Conservation (phyloP, 1,139 yeast genomes). For the Suhomyces chickasaworum region DNA sequence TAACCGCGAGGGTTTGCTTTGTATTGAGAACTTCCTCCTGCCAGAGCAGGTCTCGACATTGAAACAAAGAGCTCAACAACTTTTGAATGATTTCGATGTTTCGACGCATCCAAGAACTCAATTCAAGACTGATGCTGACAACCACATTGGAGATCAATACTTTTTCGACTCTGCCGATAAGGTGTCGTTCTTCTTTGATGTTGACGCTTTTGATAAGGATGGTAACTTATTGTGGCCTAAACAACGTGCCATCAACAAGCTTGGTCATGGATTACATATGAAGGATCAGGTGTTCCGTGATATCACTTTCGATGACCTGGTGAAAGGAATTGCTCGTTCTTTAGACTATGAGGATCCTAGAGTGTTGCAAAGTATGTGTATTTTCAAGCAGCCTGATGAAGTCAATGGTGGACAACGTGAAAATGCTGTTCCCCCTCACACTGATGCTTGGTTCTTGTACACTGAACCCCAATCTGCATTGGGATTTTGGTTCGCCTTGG, state of each 20-base stretch:
- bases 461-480: conserved; percentile 73
- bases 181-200: conserved; percentile 69
- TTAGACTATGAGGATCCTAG: conserved; percentile 64
- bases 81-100: conserved; percentile 55
- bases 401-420: conserved; percentile 53
- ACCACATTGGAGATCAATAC: conserved; percentile 74
- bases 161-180: conserved; percentile 72
- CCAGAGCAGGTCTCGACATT: conserved; percentile 41
- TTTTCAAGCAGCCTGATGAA: conserved; percentile 66
- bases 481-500: conserved; percentile 84
- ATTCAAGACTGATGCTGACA: conserved; percentile 66
- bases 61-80: conserved; percentile 42
- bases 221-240: conserved; percentile 57
- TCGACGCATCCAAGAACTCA: conserved; percentile 68
- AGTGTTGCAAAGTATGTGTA: conserved; percentile 77
- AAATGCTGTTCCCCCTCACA: conserved; percentile 74
- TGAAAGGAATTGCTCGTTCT: conserved; percentile 53
- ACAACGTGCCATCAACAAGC: conserved; percentile 66
- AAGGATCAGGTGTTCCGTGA: conserved; percentile 48
- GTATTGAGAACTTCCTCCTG: conserved; percentile 57
- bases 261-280: conserved; percentile 77
- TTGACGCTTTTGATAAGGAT: conserved; percentile 59
- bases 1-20: conserved; percentile 61
- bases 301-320: conserved; percentile 54
- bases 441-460: conserved; percentile 72